Percentiles rank a stretch among this genome's conserved stretches.
phyloP scores from a whole-genome alignment of 495 filamentous ascomycete species.

The Mytilinidion resinicola region DNA sequence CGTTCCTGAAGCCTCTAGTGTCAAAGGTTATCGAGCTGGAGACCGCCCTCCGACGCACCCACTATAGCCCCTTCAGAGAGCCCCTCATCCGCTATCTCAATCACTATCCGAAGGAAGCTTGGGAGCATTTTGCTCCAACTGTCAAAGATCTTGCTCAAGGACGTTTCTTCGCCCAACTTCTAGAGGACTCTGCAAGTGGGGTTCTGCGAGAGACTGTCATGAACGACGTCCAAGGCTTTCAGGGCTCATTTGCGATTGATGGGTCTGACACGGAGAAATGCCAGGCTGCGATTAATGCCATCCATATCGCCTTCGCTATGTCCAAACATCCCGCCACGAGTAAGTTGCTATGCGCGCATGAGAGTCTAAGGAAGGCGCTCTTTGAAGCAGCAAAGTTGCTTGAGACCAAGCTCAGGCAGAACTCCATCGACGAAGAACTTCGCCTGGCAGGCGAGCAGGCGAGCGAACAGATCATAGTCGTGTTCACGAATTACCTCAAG shows the following conservation, averaged over 20 bases:
- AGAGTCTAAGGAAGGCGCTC: slow-evolving; percentile 62
- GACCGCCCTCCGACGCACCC: slow-evolving; percentile 74
- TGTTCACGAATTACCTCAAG: slow-evolving; percentile 72
- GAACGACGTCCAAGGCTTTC: slow-evolving; percentile 59
- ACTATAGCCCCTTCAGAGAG: slow-evolving; percentile 85
- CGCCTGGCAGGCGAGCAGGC: slow-evolving; percentile 86
- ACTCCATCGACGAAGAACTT: slow-evolving; percentile 61
- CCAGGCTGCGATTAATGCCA: slow-evolving; percentile 75
- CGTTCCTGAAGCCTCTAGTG: slow-evolving; percentile 84
- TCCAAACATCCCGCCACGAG: slow-evolving; percentile 52
- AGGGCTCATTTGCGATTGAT: slow-evolving; percentile 57
- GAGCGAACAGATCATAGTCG: slow-evolving; percentile 78
- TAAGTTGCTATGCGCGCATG: slow-evolving; percentile 72
- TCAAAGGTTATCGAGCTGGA: slow-evolving; percentile 86
- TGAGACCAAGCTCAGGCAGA: slow-evolving; percentile 60
- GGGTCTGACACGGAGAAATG: slow-evolving; percentile 58
- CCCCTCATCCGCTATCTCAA: slow-evolving; percentile 95
- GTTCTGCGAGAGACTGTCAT: slow-evolving; percentile 67
- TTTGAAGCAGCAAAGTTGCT: slow-evolving; percentile 65
- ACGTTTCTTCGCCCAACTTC: slow-evolving; percentile 89
- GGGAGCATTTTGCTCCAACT: slow-evolving; percentile 66
- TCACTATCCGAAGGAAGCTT: slow-evolving; percentile 81
- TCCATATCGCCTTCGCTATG: slow-evolving; percentile 75
- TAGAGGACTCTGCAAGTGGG: slow-evolving; percentile 67
- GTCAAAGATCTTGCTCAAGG: slow-evolving; percentile 80